Conservation (phyloP, 2,329 filamentous ascomycete species). For the Zasmidium angulare region DNA sequence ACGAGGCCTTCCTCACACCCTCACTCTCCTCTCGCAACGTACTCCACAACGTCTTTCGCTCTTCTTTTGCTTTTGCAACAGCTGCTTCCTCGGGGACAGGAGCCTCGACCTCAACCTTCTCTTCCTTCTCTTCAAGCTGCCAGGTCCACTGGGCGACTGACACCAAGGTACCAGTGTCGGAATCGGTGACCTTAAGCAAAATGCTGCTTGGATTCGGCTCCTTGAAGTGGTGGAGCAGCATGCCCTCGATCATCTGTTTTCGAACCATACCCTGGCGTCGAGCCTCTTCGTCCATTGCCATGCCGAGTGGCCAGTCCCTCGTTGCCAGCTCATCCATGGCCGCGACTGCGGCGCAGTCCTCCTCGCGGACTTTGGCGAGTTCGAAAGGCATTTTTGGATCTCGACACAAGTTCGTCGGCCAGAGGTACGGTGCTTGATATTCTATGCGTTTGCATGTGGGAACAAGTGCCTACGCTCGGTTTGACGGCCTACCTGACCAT, state of each 20-base stretch:
- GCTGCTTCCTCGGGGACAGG: neutral
- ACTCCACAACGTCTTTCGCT: constrained; percentile 5
- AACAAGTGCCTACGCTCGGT: too few species aligned
- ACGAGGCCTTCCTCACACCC: constrained; percentile 16
- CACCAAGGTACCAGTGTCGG: constrained; percentile 20
- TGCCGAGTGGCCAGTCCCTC: constrained; percentile 16
- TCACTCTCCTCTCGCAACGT: constrained; percentile 12
- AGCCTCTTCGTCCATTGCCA: constrained; percentile 19
- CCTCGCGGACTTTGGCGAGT: constrained; percentile 19
- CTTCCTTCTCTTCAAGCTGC: constrained; percentile 9
- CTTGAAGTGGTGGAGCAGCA: constrained; percentile 10
- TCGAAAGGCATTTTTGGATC: constrained; percentile 23
- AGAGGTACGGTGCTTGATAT: too few species aligned
- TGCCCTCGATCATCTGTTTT: constrained; percentile 17
- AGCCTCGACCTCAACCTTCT: neutral
- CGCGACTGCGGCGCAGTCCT: constrained; percentile 25
- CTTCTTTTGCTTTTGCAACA: neutral
- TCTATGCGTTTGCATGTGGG: too few species aligned
- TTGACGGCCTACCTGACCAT: too few species aligned
- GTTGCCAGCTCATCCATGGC: constrained; percentile 24
- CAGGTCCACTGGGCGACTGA: constrained; percentile 25
- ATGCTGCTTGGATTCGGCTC: constrained; percentile 7
- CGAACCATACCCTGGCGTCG: constrained; percentile 10
- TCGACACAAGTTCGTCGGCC: neutral
- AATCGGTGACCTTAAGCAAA: constrained; percentile 24